A percentile compares a stretch with the other conserved stretches of the same genome.
Evolutionary conservation across 768 basidiomycete genomes (phyloP).

Genomic region (Phaeotremella skinneri): DNA sequence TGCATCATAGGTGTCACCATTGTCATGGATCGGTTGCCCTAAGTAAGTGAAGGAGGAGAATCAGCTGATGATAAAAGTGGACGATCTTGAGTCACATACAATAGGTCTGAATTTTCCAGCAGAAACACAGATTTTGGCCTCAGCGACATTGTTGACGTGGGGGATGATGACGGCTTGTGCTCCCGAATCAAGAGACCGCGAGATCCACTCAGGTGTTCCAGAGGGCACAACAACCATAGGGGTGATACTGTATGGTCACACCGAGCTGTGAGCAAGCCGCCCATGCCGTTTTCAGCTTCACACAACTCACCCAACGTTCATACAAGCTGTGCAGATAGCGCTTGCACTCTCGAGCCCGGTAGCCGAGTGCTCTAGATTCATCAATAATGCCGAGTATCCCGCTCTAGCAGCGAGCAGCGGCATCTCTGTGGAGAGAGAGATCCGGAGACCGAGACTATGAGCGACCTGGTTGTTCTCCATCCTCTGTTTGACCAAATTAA

Average conservation of each 20-base stretch:
- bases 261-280: neutral
- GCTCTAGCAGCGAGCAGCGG: constrained; percentile 21
- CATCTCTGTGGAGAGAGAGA: constrained; percentile 28
- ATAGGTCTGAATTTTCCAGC: constrained; percentile 25
- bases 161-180: constrained; percentile 29
- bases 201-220: constrained; percentile 27
- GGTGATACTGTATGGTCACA: constrained; percentile 14
- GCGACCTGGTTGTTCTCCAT: constrained; percentile 21
- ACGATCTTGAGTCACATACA: constrained; percentile 7
- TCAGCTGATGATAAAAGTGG: constrained; percentile 4
- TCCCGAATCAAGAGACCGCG: constrained; percentile 25
- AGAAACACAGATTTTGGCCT: constrained; percentile 22
- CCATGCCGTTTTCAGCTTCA: neutral
- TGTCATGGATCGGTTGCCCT: constrained; percentile 28
- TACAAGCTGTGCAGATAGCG: constrained; percentile 13
- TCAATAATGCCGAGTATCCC: constrained; percentile 22
- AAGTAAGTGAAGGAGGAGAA: neutral
- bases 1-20: constrained; percentile 32
- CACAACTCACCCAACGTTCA: constrained; percentile 29
- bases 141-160: constrained; percentile 25
- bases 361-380: constrained; percentile 33
- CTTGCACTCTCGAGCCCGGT: constrained; percentile 25
- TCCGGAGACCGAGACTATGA: constrained; percentile 21
- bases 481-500: constrained; percentile 20
- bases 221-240: constrained; percentile 30